Base-by-base conservation (phyloP, 306 rosid genomes). In the Abrus pulchellus region DNA sequence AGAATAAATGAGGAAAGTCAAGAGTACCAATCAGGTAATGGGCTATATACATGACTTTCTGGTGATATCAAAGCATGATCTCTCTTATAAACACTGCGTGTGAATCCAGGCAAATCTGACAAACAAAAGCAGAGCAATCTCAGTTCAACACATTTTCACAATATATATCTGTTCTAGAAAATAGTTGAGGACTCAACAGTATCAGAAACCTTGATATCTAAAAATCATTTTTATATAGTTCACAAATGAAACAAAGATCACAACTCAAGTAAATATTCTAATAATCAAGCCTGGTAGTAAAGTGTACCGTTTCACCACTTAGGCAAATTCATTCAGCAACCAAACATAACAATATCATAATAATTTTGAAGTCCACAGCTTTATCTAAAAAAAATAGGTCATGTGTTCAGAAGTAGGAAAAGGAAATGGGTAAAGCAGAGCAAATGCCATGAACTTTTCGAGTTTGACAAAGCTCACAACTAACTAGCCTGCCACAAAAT, bases 61-160 rank as follows among this genome's bases (percentile, higher is more conserved):
- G 98, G 96, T 77, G 99, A 60, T 76, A 95, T 86, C 65, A 95
- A 85, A 78, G 99, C 98, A 85, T 95, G 90, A 82, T 93, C 93
- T 43, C 85, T 86, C 86, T 85, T 93, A 76, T 88, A 93, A 67
- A 95, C 93, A 76, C 99, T 95, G 62, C 98, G 97, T 6, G 99
- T 93, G 87, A 91, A 95, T 80, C 99, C 98, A 52, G 99, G 99
- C 84, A 95, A 89, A 82, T 90, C 96, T 95, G 87, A 67, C 81
- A 83, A 84, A 49, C 65, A 60, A 83, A 74, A 74, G 70, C 72
- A 76, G 7, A 78, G 28, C 10, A 62, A 77, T 79, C 59, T 75
- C 9, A 78, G 67, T 55, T 41, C 66, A 85, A 40, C 55, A 73
- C 44, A 62, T 56, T 64, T 56, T 53, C 5, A 68, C 14, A 9